Base-by-base conservation (phyloP, 208 protist genomes). In the Wallacemonas sp. region DNA sequence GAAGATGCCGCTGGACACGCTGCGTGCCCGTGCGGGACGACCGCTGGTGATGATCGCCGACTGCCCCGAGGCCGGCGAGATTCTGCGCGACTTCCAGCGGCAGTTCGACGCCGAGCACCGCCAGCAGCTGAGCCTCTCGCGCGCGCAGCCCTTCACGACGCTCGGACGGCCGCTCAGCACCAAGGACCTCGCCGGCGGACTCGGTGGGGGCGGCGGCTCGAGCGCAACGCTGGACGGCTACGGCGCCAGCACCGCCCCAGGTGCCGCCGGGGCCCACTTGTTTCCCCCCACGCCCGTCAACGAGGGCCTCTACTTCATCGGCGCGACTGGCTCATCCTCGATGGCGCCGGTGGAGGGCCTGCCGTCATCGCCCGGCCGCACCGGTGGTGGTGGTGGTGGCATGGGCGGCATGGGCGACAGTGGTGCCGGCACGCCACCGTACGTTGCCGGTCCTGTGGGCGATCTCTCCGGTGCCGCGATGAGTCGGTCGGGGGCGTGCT, bases 301-400 rank as follows among this genome's bases (percentile, higher is more conserved):
- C 61, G 80, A 91, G 23, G 83, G 91, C 59, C 92, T 96, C 46
- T 91, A 87, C 67, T 96, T 96, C 41, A 85, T 96, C 65, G 91
- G 91, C 4, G 87, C 87, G n/a, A 80, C 75, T n/a, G 79, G 84
- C 11, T 46, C 29, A 3, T 59, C 52, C 20, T 33, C 31, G 32
- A 25, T 12, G 76, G 28, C 36, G 57, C 14, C 25, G 42, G n/a
- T 48, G 26, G 48, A 55, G 4, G 48, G 48, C 5, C 29, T 55
- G 48, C 20, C 48, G 20, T 12, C 49, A 26, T 33, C 49, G 12
- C 11, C 5, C 8, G 49, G 49, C 8, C 11, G 11, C 25, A n/a
- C 38, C 44, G 48, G 31, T 46, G 50, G 62, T 11, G 36, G 38
- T 23, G 26, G 14, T 26, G 61, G 64, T 39, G 48, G 55, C 3